A percentile compares a stretch with the other conserved stretches of the same genome.
These are phyloP conservation scores for Globomyces sp. DNA, from an alignment of 371 early-diverging fungal genomes.

Conservation along the genomic window DNA sequence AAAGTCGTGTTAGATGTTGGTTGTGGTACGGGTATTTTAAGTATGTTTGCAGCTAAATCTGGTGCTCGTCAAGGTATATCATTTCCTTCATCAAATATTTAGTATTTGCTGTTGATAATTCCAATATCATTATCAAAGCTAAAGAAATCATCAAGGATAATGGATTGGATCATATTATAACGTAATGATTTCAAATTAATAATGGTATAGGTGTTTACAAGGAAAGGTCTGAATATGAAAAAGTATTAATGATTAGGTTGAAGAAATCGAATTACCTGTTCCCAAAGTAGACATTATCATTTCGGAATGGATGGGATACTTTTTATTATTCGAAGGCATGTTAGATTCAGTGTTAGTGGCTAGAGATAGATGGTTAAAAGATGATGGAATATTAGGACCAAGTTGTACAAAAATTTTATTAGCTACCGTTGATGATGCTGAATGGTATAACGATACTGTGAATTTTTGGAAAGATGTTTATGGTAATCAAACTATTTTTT, in stretches of 20 bases:
- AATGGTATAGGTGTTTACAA: conserved; percentile 38
- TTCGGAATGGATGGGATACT: conserved; percentile 99
- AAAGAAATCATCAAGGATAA: conserved; percentile 88
- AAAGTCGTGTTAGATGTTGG: conserved; percentile 98
- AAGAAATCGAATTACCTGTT: conserved; percentile 89
- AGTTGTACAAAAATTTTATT: conserved; percentile 88
- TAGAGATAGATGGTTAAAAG: conserved; percentile 86
- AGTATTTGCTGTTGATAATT: conserved; percentile 80
- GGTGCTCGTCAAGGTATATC: conserved; percentile 69
- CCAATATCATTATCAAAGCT: conserved; percentile 93
- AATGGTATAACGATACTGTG: conserved; percentile 80
- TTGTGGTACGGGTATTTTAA: conserved; percentile 94
- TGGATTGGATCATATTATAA: conserved; percentile 66
- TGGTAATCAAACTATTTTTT: conserved; percentile 16
- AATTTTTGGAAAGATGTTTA: conserved; percentile 50
- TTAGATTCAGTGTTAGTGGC: conserved; percentile 95
- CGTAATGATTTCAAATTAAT: conserved; percentile 27
- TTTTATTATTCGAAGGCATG: conserved; percentile 97
- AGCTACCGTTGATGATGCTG: conserved; percentile 91
- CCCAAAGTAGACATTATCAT: conserved; percentile 83
- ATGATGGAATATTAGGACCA: conserved; percentile 70
- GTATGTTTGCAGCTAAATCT: conserved; percentile 98
- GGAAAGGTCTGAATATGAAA: too few species aligned
- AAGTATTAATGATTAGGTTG: conserved; percentile 90
- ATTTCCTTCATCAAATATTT: conserved; percentile 31